A percentile compares a stretch with the other conserved stretches of the same genome.
Evolutionary conservation across 176 grass and related monocot genomes (phyloP).

Genomic region (Triticum dicoccoides): DNA sequence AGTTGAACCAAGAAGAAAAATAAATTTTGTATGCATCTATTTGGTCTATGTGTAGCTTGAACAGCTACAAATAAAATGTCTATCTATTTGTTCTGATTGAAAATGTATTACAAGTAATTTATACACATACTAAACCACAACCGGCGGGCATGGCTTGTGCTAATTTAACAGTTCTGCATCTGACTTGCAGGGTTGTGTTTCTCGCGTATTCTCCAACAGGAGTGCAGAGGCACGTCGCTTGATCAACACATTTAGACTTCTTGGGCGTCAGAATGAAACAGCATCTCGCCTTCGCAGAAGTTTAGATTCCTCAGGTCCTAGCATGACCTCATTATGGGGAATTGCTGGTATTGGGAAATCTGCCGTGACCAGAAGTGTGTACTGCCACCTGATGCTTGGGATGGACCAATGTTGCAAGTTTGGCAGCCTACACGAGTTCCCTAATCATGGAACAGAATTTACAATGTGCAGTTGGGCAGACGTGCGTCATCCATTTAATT

Average conservation of each 20-base stretch:
- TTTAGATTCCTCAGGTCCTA: background rate
- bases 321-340: background rate
- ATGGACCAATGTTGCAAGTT: fast-evolving
- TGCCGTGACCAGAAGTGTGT: background rate
- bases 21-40: too few species aligned
- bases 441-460: background rate
- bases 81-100: too few species aligned
- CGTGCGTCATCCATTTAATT: background rate
- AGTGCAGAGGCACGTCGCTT: background rate
- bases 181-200: background rate
- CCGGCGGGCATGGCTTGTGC: too few species aligned
- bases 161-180: background rate
- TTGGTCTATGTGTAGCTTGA: too few species aligned
- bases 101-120: background rate
- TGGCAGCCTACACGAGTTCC: fast-evolving
- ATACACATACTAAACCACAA: background rate
- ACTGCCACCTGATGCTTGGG: background rate
- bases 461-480: background rate
- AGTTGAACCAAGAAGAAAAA: too few species aligned
- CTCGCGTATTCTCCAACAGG: background rate
- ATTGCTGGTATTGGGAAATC: background rate
- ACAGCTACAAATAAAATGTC: too few species aligned
- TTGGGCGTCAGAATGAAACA: background rate
- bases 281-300: fast-evolving
- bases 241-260: background rate